Conservation (phyloP, 2,329 filamentous ascomycete species). For the Cadophora luteo-olivacea region DNA sequence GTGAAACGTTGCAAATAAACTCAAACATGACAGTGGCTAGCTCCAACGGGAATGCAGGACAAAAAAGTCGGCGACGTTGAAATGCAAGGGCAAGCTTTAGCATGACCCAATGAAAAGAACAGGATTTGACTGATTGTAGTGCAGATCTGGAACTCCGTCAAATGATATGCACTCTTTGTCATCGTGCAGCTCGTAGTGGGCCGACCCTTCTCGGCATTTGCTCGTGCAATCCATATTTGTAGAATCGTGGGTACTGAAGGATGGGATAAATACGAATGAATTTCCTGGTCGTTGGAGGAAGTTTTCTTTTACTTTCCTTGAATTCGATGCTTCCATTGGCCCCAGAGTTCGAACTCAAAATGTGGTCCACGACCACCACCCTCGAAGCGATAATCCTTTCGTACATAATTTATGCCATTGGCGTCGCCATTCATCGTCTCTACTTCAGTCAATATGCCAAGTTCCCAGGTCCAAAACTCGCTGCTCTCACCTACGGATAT, state of each 20-base stretch:
- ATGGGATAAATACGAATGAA: not conserved
- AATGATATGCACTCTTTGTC: not conserved
- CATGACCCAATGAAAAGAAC: not conserved
- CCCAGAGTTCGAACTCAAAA: not conserved
- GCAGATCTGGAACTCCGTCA: not conserved
- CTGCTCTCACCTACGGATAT: slow-evolving; percentile 36
- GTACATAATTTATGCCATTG: slow-evolving; percentile 9
- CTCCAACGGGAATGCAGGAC: not conserved
- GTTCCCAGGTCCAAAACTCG: slow-evolving; percentile 42
- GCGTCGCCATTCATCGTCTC: slow-evolving; percentile 26
- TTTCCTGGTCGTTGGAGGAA: not conserved
- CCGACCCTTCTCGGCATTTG: not conserved
- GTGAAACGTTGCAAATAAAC: not conserved
- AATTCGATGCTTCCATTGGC: not conserved
- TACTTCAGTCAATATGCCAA: slow-evolving; percentile 29
- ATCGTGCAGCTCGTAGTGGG: not conserved
- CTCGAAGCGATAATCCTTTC: not conserved
- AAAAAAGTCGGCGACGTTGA: not conserved
- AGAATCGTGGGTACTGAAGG: not conserved
- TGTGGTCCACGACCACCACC: slow-evolving; percentile 1
- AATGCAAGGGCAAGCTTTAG: not conserved
- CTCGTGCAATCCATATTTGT: not conserved
- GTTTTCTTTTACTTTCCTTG: not conserved
- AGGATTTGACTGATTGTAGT: not conserved
- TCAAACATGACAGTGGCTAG: not conserved